Evolutionary conservation across 2,329 filamentous ascomycete genomes (phyloP).

Genomic region (Metarhizium robertsii): DNA sequence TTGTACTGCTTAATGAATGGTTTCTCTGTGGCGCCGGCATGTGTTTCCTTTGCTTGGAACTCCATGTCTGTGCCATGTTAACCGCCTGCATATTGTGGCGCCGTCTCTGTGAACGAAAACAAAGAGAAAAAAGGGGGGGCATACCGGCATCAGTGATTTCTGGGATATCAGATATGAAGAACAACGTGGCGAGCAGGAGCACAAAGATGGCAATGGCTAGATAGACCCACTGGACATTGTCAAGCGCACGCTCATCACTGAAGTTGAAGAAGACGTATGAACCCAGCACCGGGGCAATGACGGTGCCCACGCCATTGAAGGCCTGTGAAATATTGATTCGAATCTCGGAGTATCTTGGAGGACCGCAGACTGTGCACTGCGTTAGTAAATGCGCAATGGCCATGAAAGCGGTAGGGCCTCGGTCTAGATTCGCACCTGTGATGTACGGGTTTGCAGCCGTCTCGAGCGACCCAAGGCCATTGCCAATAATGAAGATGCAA

Average conservation of each 20-base stretch:
- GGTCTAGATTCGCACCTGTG: constrained; percentile 28
- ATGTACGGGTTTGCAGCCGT: constrained; percentile 71
- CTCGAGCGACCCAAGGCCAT: constrained; percentile 64
- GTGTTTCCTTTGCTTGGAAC: constrained; percentile 45
- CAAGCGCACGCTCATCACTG: constrained; percentile 44
- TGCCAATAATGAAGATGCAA: constrained; percentile 64
- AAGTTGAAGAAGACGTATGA: constrained; percentile 65
- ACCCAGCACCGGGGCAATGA: constrained; percentile 62
- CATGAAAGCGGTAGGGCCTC: neutral
- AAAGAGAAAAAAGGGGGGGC: too few species aligned
- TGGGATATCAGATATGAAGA: constrained; percentile 58
- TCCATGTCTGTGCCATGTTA: constrained; percentile 41
- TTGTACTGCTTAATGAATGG: constrained; percentile 63
- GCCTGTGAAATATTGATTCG: constrained; percentile 70
- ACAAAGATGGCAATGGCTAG: constrained; percentile 65
- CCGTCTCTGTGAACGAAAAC: neutral
- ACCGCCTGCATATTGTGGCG: neutral
- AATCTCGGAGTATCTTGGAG: constrained; percentile 61
- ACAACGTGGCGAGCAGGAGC: constrained; percentile 53
- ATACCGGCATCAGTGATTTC: constrained; percentile 52
- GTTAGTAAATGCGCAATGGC: too few species aligned
- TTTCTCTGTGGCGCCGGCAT: constrained; percentile 44
- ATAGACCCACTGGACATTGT: constrained; percentile 70
- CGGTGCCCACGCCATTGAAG: constrained; percentile 67
- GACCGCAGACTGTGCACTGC: constrained; percentile 34